These are phyloP conservation scores for Aspergillus leporis DNA, from an alignment of 495 filamentous ascomycete genomes.

Conservation along the genomic window DNA sequence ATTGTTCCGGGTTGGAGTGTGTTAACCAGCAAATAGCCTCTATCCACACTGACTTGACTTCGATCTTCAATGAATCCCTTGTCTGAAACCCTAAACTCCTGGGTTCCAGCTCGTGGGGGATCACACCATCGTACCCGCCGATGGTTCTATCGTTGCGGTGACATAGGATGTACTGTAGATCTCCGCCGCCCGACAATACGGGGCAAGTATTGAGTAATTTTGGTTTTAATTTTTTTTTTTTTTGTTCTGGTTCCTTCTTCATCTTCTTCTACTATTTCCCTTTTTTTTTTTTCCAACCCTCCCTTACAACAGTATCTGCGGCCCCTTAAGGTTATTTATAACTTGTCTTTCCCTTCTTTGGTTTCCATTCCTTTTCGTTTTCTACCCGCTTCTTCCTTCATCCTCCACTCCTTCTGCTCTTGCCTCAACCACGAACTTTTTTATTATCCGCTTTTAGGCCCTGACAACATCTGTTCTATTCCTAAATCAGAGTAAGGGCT, in stretches of 20 bases:
- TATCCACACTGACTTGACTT: too few species aligned
- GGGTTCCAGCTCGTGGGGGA: slow-evolving; percentile 14
- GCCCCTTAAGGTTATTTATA: slow-evolving; percentile 10
- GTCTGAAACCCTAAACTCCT: not conserved
- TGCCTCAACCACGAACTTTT: slow-evolving; percentile 2
- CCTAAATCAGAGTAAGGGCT: not conserved
- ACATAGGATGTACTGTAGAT: slow-evolving; percentile 15
- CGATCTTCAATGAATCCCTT: not conserved
- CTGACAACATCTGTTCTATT: not conserved
- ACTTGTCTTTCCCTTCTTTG: slow-evolving; percentile 9
- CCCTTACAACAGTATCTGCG: slow-evolving; percentile 8
- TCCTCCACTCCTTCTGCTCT: slow-evolving; percentile 6
- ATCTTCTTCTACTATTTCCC: slow-evolving; percentile 1
- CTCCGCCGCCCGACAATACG: slow-evolving; percentile 8
- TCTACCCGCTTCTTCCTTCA: slow-evolving; percentile 10
- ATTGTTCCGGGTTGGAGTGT: too few species aligned
- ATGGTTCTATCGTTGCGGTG: slow-evolving; percentile 35
- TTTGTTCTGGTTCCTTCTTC: not conserved
- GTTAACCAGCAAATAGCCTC: too few species aligned
- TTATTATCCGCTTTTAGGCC: not conserved
- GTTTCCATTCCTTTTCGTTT: slow-evolving; percentile 20
- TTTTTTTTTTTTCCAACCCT: not conserved
- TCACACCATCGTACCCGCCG: slow-evolving; percentile 45
- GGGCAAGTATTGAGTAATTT: slow-evolving; percentile 8
- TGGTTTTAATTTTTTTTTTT: slow-evolving; percentile 9